Percentiles rank a stretch among this genome's conserved stretches.
Conservation (phyloP, 257 asterid genomes). For the Euphrasia confusa region DNA sequence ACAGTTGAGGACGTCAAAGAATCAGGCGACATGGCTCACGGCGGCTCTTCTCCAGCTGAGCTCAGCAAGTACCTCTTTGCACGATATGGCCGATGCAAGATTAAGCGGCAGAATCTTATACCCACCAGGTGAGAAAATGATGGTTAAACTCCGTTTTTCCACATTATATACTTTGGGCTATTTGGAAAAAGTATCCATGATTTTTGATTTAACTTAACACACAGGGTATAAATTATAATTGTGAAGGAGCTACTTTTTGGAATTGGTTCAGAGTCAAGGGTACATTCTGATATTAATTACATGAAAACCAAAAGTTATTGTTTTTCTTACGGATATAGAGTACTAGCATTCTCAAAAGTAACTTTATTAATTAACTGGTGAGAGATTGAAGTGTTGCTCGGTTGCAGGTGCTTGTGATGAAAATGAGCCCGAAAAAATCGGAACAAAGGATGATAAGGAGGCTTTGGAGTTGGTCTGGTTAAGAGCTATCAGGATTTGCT, state of each 20-base stretch:
- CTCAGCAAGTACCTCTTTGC: conserved; percentile 41
- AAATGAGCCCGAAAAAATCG: conserved; percentile 31
- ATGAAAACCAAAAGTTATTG: too few relatives aligned
- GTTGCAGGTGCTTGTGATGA: conserved; percentile 39
- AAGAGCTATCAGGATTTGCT: conserved; percentile 48
- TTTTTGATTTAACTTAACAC: not conserved
- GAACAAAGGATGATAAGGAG: conserved; percentile 35
- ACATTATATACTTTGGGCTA: not conserved
- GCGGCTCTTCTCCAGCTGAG: conserved; percentile 77
- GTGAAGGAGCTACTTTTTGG: too few relatives aligned
- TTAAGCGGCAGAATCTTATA: conserved; percentile 36
- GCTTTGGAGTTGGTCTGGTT: conserved; percentile 59
- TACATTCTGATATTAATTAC: too few relatives aligned
- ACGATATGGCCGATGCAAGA: conserved; percentile 39
- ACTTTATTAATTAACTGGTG: conserved; percentile 39
- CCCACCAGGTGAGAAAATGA: conserved; percentile 49
- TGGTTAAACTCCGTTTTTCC: not conserved
- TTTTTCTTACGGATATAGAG: not conserved
- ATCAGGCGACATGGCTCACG: conserved; percentile 78
- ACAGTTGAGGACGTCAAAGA: conserved; percentile 67
- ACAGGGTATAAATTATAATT: too few relatives aligned
- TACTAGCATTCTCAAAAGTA: too few relatives aligned
- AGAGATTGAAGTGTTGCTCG: conserved; percentile 52
- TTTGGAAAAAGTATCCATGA: not conserved
- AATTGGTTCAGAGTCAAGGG: too few relatives aligned